Conservation (phyloP, 495 filamentous ascomycete species). For the Neurospora sp. region DNA sequence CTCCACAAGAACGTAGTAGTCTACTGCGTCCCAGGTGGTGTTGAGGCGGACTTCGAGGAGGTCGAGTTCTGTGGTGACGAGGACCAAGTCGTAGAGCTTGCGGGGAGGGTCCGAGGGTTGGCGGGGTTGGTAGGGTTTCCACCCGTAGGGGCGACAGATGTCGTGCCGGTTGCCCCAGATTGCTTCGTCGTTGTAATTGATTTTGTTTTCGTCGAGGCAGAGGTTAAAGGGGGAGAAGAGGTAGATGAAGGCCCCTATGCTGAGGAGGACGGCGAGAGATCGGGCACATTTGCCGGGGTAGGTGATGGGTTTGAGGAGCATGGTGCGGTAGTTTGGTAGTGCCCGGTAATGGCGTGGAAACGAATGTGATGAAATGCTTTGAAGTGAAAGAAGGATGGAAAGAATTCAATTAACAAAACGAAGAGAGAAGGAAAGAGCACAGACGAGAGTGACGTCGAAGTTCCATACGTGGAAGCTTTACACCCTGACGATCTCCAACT, state of each 20-base stretch:
- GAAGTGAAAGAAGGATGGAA: not conserved
- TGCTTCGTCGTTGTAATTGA: not conserved
- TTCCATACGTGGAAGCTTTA: not conserved
- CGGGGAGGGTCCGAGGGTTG: constrained; percentile 13
- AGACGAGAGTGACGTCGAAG: not conserved
- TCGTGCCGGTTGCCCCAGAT: not conserved
- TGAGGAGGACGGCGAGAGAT: not conserved
- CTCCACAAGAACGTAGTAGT: constrained; percentile 50
- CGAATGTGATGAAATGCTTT: not conserved
- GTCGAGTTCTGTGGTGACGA: constrained; percentile 46
- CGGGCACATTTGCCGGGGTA: not conserved
- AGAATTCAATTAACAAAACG: not conserved
- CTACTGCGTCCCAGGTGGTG: constrained; percentile 36
- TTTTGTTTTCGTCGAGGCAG: not conserved
- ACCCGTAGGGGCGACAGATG: constrained; percentile 33
- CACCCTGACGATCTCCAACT: not conserved
- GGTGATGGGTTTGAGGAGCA: not conserved
- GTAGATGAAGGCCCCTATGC: not conserved
- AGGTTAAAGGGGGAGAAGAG: not conserved
- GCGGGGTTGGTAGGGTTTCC: constrained; percentile 19
- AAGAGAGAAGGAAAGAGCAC: not conserved
- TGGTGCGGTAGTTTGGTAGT: not conserved
- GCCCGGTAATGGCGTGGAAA: not conserved
- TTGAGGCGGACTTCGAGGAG: constrained; percentile 50
- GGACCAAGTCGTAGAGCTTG: constrained; percentile 46